A percentile compares a stretch with the other conserved stretches of the same genome.
Evolutionary conservation across 306 rosid species (phyloP).

Genomic region (Glycine latifolia): DNA sequence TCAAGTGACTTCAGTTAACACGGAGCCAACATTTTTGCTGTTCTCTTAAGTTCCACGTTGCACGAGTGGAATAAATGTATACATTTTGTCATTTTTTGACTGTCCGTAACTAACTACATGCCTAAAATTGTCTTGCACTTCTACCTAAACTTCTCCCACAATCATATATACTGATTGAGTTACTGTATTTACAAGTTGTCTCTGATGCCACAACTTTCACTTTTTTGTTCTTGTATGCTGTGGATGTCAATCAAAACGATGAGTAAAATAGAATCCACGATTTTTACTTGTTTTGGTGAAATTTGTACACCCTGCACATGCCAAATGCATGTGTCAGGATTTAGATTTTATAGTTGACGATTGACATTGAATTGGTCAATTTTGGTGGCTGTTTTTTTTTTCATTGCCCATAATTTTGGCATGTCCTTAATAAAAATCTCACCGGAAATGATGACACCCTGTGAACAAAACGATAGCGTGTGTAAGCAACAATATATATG

Average conservation of each 20-base stretch:
- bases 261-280: background rate
- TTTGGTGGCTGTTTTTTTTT: constrained; percentile 32
- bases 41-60: constrained; percentile 33
- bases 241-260: background rate
- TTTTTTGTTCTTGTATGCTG: no score
- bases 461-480: constrained; percentile 22
- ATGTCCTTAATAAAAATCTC: background rate
- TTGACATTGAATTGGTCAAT: constrained; percentile 43
- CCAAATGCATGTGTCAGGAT: background rate
- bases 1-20: constrained; percentile 24
- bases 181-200: background rate
- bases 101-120: background rate
- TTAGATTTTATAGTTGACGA: background rate
- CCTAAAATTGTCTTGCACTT: background rate
- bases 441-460: constrained; percentile 3
- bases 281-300: background rate
- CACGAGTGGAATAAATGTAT: background rate
- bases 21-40: background rate
- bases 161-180: background rate
- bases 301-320: background rate
- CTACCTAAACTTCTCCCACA: no score
- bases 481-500: background rate
- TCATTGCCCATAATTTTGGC: constrained; percentile 34
- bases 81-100: background rate
- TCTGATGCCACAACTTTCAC: background rate